phyloP scores from a whole-genome alignment of 202 grass and related monocot genomes.

The Schoenoplectus tabernaemontani region DNA sequence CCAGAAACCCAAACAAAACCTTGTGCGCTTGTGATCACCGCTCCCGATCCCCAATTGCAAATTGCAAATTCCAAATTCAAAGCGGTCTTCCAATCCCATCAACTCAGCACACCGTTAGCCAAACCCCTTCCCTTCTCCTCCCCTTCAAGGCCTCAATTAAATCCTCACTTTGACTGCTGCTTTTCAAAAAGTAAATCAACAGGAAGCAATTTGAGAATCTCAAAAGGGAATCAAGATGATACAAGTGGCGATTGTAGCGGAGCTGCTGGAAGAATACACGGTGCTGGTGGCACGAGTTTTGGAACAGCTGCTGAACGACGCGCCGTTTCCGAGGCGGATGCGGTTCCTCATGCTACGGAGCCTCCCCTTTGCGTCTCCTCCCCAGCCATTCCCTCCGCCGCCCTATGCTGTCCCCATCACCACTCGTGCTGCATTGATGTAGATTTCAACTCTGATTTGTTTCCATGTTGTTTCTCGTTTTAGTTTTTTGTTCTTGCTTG shows the following conservation, averaged over 20 bases:
- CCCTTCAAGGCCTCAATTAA: neutral
- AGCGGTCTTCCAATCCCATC: slow-evolving; percentile 3
- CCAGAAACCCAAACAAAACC: neutral
- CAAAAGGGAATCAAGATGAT: slow-evolving; percentile 35
- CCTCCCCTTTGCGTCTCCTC: slow-evolving; percentile 57
- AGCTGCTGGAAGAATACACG: slow-evolving; percentile 85
- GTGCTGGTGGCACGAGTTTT: slow-evolving; percentile 57
- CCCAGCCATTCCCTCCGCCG: slow-evolving; percentile 37
- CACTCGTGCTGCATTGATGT: slow-evolving; percentile 22
- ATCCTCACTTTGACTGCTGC: neutral
- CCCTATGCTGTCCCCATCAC: slow-evolving; percentile 45
- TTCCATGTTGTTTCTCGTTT: neutral
- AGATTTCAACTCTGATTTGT: slow-evolving; percentile 1
- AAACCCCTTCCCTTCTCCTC: neutral
- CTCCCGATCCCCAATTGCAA: neutral
- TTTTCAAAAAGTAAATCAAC: neutral
- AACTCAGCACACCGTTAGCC: slow-evolving; percentile 19
- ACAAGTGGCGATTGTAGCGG: slow-evolving; percentile 58
- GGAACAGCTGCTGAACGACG: slow-evolving; percentile 60
- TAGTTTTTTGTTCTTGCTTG: neutral
- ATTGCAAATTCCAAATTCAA: neutral
- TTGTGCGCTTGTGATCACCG: too few species aligned
- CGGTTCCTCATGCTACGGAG: slow-evolving; percentile 79
- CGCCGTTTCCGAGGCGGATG: slow-evolving; percentile 58
- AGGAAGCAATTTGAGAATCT: neutral